Percentiles rank a stretch among this genome's conserved stretches.
Conservation (phyloP, 371 early-diverging fungal species). For the Massospora cicadina region DNA sequence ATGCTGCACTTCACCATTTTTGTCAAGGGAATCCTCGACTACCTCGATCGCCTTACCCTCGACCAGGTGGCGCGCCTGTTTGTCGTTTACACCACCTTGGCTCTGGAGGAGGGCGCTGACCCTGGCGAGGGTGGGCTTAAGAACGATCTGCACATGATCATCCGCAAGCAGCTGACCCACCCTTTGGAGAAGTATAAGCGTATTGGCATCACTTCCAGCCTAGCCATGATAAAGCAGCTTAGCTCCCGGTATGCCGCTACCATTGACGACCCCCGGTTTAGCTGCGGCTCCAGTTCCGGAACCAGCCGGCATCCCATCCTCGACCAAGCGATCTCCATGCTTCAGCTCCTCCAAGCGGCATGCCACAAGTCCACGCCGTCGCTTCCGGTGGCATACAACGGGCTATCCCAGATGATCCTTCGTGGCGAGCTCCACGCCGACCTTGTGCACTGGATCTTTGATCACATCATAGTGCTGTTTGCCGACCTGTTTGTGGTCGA, state of each 20-base stretch:
- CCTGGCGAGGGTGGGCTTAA: constrained; percentile 20
- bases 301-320: neutral
- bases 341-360: constrained; percentile 1
- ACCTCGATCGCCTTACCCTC: constrained; percentile 43
- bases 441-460: constrained; percentile 46
- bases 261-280: neutral
- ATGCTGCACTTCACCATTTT: constrained; percentile 43
- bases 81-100: constrained; percentile 44
- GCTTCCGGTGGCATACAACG: constrained; percentile 49
- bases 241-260: constrained; percentile 21
- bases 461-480: constrained; percentile 41
- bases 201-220: constrained; percentile 54
- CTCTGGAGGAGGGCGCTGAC: constrained; percentile 22
- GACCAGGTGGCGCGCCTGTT: constrained; percentile 50
- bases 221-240: constrained; percentile 48
- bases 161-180: constrained; percentile 65
- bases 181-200: constrained; percentile 46
- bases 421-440: constrained; percentile 28
- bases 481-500: constrained; percentile 36
- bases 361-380: constrained; percentile 28
- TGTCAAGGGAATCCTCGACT: constrained; percentile 61
- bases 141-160: constrained; percentile 51
- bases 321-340: neutral
- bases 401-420: constrained; percentile 39
- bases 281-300: neutral